Evolutionary conservation across 1,139 yeast species (phyloP).

Genomic region (Pichia sp.): DNA sequence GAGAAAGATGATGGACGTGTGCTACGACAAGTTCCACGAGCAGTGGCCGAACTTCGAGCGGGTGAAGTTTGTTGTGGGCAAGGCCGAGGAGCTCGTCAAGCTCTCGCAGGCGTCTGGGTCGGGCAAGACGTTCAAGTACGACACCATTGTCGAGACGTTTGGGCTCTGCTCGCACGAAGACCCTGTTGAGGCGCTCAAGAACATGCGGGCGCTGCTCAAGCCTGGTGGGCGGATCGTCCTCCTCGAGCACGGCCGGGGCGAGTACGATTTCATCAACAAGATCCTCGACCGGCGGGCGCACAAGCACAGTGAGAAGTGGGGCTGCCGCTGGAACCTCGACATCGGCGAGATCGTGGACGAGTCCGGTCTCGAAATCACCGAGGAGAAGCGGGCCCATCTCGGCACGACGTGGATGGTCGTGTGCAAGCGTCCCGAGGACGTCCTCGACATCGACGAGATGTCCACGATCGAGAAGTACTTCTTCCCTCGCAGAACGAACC

Average conservation of each 20-base stretch:
- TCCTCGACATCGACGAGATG: constrained; percentile 43
- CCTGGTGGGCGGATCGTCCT: constrained; percentile 90
- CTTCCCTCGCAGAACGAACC: constrained; percentile 27
- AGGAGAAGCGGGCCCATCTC: constrained; percentile 74
- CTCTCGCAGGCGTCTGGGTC: constrained; percentile 31
- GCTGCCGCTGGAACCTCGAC: constrained; percentile 95
- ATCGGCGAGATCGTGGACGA: constrained; percentile 80
- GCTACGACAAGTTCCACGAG: constrained; percentile 67
- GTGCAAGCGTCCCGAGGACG: constrained; percentile 69
- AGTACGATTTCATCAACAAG: constrained; percentile 70
- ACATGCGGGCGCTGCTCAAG: constrained; percentile 65
- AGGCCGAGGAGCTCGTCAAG: constrained; percentile 74
- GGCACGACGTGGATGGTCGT: constrained; percentile 93
- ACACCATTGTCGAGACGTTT: constrained; percentile 88
- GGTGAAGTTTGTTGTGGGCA: constrained; percentile 88
- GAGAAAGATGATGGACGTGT: constrained; percentile 75
- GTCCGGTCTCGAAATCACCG: constrained; percentile 79
- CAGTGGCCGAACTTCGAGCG: constrained; percentile 60
- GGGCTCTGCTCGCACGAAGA: constrained; percentile 95
- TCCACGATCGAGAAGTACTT: constrained; percentile 45
- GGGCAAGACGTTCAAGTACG: constrained; percentile 54
- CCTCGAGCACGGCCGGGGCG: constrained; percentile 89
- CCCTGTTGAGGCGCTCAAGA: constrained; percentile 75
- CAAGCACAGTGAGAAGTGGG: constrained; percentile 86
- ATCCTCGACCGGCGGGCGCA: constrained; percentile 81